A percentile compares a stretch with the other conserved stretches of the same genome.
Conservation (phyloP, 441 rosid genomes). For the Euphorbia corollata region DNA sequence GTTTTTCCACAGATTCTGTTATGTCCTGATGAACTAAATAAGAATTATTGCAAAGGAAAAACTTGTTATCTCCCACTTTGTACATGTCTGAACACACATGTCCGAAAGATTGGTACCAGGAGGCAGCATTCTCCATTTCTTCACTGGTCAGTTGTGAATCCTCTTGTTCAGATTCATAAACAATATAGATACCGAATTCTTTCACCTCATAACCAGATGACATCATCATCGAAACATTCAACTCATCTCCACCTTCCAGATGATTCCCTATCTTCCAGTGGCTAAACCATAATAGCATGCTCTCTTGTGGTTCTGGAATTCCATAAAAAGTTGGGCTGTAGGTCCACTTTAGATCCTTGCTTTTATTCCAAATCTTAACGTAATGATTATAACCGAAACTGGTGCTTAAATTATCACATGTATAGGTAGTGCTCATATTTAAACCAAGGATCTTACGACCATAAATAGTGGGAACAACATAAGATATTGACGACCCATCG, state of each 20-base stretch:
- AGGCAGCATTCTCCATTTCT: neutral
- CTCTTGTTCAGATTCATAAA: conserved; percentile 13
- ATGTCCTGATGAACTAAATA: conserved; percentile 12
- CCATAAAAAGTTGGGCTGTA: conserved; percentile 18
- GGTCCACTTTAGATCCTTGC: conserved; percentile 9
- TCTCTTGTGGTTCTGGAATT: conserved; percentile 12
- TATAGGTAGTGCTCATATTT: conserved; percentile 12
- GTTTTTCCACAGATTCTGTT: neutral
- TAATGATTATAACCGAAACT: neutral
- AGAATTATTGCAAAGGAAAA: conserved; percentile 17
- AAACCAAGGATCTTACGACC: conserved; percentile 15
- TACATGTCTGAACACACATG: neutral
- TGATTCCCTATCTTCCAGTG: conserved; percentile 24
- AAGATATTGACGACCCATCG: conserved; percentile 10
- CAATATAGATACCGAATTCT: conserved; percentile 11
- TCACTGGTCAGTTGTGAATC: conserved; percentile 3
- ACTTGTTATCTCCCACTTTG: conserved; percentile 2
- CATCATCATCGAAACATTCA: conserved; percentile 14
- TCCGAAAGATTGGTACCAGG: neutral
- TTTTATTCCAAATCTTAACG: conserved; percentile 11
- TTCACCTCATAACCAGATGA: conserved; percentile 11
- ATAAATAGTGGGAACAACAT: neutral
- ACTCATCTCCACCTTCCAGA: conserved; percentile 17
- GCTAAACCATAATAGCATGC: conserved; percentile 19
- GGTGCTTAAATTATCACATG: conserved; percentile 1